phyloP scores from a whole-genome alignment of 352 stramenopile species.

The Heterotrichella gracilis region DNA sequence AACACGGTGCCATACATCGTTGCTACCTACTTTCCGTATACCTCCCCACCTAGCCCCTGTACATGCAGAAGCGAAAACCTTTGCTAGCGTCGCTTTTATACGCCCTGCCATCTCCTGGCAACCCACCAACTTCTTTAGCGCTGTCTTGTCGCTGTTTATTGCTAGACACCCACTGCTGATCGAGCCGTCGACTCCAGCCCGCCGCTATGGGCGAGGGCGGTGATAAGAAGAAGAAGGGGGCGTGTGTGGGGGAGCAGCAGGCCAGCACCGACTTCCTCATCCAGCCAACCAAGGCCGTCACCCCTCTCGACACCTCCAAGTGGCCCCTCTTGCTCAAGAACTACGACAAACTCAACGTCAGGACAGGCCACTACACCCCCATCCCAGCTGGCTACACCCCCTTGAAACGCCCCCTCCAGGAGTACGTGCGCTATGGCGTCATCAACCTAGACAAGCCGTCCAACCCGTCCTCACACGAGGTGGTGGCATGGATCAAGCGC shows the following conservation, averaged over 20 bases:
- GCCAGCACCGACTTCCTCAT: conserved; percentile 19
- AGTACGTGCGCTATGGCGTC: conserved; percentile 92
- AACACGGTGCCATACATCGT: no score
- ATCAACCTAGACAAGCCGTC: conserved; percentile 99
- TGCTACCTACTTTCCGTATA: no score
- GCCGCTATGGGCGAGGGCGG: no score
- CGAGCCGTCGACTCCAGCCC: no score
- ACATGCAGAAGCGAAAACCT: no score
- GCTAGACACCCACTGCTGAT: no score
- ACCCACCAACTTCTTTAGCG: no score
- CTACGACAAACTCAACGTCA: conserved; percentile 90
- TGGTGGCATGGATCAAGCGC: conserved; percentile 96
- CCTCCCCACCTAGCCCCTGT: no score
- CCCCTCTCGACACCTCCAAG: conserved; percentile 20
- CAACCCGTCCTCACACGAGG: conserved; percentile 93
- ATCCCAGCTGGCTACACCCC: conserved; percentile 76
- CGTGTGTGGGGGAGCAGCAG: conserved; percentile 15
- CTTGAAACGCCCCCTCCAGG: conserved; percentile 68
- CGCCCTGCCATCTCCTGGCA: no score
- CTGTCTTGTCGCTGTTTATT: no score
- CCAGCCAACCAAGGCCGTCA: conserved; percentile 17
- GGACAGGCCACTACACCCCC: conserved; percentile 91
- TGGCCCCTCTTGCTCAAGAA: conserved; percentile 98
- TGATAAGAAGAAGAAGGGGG: background rate
- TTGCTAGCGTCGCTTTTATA: no score